Evolutionary conservation across 1,139 yeast species (phyloP).

Genomic region (Tardiomyces depauwii): DNA sequence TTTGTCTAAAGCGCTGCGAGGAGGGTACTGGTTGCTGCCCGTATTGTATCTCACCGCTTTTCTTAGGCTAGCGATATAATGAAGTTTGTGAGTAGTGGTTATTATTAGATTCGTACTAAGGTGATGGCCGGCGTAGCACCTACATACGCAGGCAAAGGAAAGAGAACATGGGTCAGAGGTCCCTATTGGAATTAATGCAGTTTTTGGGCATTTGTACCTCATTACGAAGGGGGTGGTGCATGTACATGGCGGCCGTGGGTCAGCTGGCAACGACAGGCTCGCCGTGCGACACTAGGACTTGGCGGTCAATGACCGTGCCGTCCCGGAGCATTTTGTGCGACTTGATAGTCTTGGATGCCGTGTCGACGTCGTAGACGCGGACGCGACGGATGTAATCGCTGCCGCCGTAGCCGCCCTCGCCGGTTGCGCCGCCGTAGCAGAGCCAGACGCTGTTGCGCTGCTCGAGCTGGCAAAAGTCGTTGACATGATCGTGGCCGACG

Average conservation of each 20-base stretch:
- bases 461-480: constrained; percentile 71
- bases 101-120: too few relatives aligned
- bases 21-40: too few relatives aligned
- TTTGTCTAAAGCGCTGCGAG: constrained; percentile 25
- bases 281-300: not conserved
- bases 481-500: constrained; percentile 93
- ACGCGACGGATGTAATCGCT: constrained; percentile 72
- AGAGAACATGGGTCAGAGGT: not conserved
- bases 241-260: too few relatives aligned
- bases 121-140: too few relatives aligned
- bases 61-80: too few relatives aligned
- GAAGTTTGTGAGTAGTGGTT: too few relatives aligned
- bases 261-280: not conserved
- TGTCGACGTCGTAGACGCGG: constrained; percentile 58
- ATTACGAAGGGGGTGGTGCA: too few relatives aligned
- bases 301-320: not conserved
- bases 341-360: constrained; percentile 37
- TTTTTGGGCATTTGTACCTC: too few relatives aligned
- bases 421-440: constrained; percentile 88
- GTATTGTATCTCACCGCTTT: too few relatives aligned
- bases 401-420: constrained; percentile 93
- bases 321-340: constrained; percentile 41
- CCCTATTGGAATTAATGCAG: too few relatives aligned
- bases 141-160: not conserved
- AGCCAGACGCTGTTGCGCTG: constrained; percentile 46